These are phyloP conservation scores for Coemansia sp. DNA, from an alignment of 192 early-diverging fungal genomes.

Conservation along the genomic window DNA sequence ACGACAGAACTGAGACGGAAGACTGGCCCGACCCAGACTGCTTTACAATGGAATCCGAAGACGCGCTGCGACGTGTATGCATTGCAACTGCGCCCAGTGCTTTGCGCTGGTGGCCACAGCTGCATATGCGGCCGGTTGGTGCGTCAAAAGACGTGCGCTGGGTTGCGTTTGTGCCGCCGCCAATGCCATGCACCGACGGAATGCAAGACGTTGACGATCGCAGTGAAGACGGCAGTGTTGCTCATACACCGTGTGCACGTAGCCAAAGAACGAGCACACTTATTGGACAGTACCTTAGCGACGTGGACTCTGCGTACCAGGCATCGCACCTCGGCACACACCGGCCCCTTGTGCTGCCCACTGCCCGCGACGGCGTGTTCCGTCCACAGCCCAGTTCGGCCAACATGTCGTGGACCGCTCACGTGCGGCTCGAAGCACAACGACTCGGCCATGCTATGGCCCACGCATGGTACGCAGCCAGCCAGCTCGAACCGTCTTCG, in stretches of 20 bases:
- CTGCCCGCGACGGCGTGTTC: conserved; percentile 17
- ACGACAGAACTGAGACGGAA: conserved; percentile 13
- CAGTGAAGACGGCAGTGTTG: background rate
- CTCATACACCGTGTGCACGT: conserved; percentile 8
- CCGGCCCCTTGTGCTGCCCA: conserved; percentile 18
- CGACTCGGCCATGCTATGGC: conserved; percentile 30
- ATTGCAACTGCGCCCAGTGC: conserved; percentile 25
- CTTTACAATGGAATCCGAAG: conserved; percentile 35
- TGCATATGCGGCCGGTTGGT: conserved; percentile 53
- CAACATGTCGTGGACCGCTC: conserved; percentile 26
- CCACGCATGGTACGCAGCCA: conserved; percentile 37
- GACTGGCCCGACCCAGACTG: conserved; percentile 50
- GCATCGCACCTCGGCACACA: conserved; percentile 44
- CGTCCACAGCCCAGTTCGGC: background rate
- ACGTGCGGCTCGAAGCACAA: conserved; percentile 28
- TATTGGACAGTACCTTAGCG: conserved; percentile 19
- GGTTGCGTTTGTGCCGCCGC: conserved; percentile 30
- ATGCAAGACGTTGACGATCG: background rate
- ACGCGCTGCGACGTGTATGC: conserved; percentile 49
- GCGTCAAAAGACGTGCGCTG: conserved; percentile 49
- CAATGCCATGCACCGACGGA: background rate
- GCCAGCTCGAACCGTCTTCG: conserved; percentile 33
- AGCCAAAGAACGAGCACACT: conserved; percentile 6
- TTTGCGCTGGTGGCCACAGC: conserved; percentile 51
- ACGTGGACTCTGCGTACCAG: conserved; percentile 50